phyloP scores from a whole-genome alignment of 768 basidiomycete genomes.

The Tulasnella sp. region DNA sequence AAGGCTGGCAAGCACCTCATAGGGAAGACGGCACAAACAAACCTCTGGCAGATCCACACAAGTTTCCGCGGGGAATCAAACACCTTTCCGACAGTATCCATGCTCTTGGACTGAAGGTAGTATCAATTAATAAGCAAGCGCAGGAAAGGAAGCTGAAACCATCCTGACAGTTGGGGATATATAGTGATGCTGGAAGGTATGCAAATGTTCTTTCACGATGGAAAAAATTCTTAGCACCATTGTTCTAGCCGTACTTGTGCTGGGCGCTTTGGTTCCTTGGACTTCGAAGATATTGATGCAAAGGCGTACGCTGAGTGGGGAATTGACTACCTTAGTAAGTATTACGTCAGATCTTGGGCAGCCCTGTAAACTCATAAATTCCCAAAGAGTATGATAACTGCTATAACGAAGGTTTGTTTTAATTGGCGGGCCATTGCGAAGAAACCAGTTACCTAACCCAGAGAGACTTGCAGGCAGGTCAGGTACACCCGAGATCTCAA shows the following conservation, averaged over 20 bases:
- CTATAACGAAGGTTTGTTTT: slow-evolving; percentile 35
- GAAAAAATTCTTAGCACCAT: neutral
- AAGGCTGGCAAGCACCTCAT: slow-evolving; percentile 20
- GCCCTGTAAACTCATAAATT: neutral
- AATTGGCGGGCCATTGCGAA: too few species aligned
- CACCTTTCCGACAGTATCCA: slow-evolving; percentile 19
- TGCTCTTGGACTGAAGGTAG: slow-evolving; percentile 19
- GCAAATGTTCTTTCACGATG: neutral
- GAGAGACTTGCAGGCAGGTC: neutral
- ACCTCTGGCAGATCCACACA: slow-evolving; percentile 17
- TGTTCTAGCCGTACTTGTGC: slow-evolving; percentile 26
- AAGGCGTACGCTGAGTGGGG: slow-evolving; percentile 39
- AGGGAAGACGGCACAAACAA: slow-evolving; percentile 16
- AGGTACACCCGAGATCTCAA: slow-evolving; percentile 1
- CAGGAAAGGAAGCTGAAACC: neutral
- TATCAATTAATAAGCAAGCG: neutral
- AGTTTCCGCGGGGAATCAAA: slow-evolving; percentile 20
- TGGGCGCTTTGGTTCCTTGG: slow-evolving; percentile 31
- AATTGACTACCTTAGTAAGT: slow-evolving; percentile 30
- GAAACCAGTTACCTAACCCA: too few species aligned
- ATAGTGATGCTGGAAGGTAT: slow-evolving; percentile 28
- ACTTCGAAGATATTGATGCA: slow-evolving; percentile 37
- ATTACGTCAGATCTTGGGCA: neutral
- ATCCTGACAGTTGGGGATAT: slow-evolving; percentile 27
- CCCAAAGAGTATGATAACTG: slow-evolving; percentile 36